Evolutionary conservation across 1,284 basidiomycete species (phyloP), one percentile per base, ranked within the genome.

Genomic region (Paramarasmius palmivorus): DNA sequence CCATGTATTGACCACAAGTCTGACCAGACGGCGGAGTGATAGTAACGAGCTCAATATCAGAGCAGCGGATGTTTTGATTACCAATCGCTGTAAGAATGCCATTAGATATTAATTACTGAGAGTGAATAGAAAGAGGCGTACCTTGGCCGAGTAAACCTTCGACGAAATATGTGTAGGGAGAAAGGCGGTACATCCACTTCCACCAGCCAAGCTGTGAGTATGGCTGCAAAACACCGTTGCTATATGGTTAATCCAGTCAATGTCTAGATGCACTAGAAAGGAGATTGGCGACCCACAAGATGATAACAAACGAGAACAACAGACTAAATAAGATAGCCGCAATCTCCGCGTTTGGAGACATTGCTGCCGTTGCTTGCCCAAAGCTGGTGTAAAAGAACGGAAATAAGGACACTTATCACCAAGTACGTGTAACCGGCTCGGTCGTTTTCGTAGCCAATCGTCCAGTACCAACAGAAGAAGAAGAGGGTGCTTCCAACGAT

Each of bases 181-280:
- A 32, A 6, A 6, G 12, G 12, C 6, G 7, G 12, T 12, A 32
- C 86, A 92, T 90, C 86, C 90, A 93, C 59, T 74, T 74, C 90
- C 90, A 92, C 86, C 89, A 92, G 5, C 84, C 86, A 4, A 92
- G 79, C 14, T 76, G 67, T 4, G 73, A 63, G 69, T 74, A 88
- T 0, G 86, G 84, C 65, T 88, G 85, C 45, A 88, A 58, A 20
- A 86, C 82, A 59, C 85, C 86, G 56, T 84, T 81, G 68, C 77
- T 83, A 53, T 12, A 17, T 32, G 38, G 55, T 53, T 58, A 40
- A 17, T 56, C 53, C 59, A 53, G 63, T 56, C 50, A 15, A 60
- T 52, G 8, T 19, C 34, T 12, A 44, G 25, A 14, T 26, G 48
- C 51, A 25, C 15, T 4, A 25, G 37, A 38, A 52, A 45, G 53